phyloP scores from a whole-genome alignment of 441 rosid genomes.

The Cnidoscolus chayamansa region DNA sequence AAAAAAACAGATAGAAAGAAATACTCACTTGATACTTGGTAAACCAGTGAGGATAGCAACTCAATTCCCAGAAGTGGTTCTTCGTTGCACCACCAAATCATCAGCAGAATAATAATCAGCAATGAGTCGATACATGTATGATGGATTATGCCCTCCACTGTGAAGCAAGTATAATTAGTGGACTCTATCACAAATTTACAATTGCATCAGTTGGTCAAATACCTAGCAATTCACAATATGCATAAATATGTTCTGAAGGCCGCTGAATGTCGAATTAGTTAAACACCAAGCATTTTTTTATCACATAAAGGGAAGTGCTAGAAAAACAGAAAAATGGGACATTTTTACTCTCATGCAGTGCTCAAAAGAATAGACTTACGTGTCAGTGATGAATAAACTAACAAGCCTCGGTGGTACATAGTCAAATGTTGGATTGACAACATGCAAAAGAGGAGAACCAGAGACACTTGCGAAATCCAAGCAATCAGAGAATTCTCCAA shows the following conservation, averaged over 20 bases:
- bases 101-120: slow-evolving; percentile 97
- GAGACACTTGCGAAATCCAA: slow-evolving; percentile 65
- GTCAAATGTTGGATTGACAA: slow-evolving; percentile 91
- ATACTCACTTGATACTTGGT: slow-evolving; percentile 19
- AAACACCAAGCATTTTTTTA: slow-evolving; percentile 5
- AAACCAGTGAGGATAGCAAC: slow-evolving; percentile 5
- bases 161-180: slow-evolving; percentile 6
- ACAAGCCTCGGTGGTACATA: slow-evolving; percentile 98
- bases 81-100: slow-evolving; percentile 72
- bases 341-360: background rate
- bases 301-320: background rate
- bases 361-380: slow-evolving; percentile 52
- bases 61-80: slow-evolving; percentile 42
- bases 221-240: background rate
- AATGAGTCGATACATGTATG: slow-evolving; percentile 91
- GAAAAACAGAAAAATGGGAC: background rate
- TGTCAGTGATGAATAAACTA: slow-evolving; percentile 91
- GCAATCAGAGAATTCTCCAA: slow-evolving; percentile 98
- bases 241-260: background rate
- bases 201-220: background rate
- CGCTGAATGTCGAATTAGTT: background rate
- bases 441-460: slow-evolving; percentile 79
- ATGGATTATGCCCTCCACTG: slow-evolving; percentile 98
- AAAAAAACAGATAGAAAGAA: background rate
- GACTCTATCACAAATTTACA: background rate